Conservation (phyloP, 1,284 basidiomycete genomes). For the Ceraceosorus bombacis region DNA sequence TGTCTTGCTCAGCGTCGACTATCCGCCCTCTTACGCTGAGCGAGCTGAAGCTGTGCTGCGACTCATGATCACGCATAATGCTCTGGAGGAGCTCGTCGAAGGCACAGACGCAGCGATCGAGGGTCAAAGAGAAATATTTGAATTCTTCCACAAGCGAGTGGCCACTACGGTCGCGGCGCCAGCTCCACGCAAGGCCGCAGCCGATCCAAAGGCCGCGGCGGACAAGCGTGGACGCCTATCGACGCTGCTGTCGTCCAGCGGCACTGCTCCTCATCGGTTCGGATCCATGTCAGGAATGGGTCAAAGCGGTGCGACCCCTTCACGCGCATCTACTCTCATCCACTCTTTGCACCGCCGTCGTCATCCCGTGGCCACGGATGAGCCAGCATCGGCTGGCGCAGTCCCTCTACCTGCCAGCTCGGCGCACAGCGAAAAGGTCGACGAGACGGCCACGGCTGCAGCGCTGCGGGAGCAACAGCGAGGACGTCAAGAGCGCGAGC, state of each 20-base stretch:
- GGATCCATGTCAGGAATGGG: background rate
- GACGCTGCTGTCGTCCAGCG: constrained; percentile 1
- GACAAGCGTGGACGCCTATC: constrained; percentile 1
- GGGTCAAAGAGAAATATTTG: constrained; percentile 77
- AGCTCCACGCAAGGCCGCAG: background rate
- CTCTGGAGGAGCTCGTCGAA: constrained; percentile 72
- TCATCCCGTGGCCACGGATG: background rate
- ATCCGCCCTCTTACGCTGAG: constrained; percentile 59
- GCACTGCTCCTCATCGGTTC: background rate
- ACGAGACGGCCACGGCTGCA: constrained; percentile 15
- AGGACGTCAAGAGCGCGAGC: constrained; percentile 26
- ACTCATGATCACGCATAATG: constrained; percentile 76
- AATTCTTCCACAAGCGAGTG: constrained; percentile 57
- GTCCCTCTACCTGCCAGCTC: constrained; percentile 18
- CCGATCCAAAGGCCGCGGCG: background rate
- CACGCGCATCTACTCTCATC: background rate
- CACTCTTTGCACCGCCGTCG: background rate
- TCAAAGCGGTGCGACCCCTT: background rate
- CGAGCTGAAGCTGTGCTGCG: constrained; percentile 72
- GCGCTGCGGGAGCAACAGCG: constrained; percentile 16
- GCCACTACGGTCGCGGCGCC: constrained; percentile 8
- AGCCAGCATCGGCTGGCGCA: background rate
- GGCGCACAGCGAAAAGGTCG: constrained; percentile 8
- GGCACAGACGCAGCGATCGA: constrained; percentile 76
- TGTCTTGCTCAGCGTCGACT: constrained; percentile 53